phyloP scores from a whole-genome alignment of 352 stramenopile species.

The Phytophthora lateralis region DNA sequence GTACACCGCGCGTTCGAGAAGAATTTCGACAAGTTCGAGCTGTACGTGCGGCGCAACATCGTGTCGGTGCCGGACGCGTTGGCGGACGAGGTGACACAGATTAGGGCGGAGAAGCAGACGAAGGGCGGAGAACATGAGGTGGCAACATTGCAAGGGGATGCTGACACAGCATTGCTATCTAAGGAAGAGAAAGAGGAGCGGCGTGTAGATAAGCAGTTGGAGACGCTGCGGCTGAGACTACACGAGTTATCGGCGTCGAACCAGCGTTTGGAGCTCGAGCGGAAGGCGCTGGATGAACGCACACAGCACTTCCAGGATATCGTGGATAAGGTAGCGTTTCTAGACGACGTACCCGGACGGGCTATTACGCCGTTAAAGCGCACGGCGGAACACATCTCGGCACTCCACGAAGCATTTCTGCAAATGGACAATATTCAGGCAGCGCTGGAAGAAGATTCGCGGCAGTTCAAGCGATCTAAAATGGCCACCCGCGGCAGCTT shows the following conservation, averaged over 20 bases:
- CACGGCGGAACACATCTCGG: constrained; percentile 45
- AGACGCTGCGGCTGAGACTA: constrained; percentile 43
- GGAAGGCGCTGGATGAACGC: constrained; percentile 47
- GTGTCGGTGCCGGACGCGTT: constrained; percentile 58
- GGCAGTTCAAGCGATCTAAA: constrained; percentile 60
- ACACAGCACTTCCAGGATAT: constrained; percentile 46
- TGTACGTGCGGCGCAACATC: constrained; percentile 82
- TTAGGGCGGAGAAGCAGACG: constrained; percentile 38
- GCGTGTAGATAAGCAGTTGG: constrained; percentile 41
- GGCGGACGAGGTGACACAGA: constrained; percentile 46
- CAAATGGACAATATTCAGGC: constrained; percentile 53
- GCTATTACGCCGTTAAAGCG: constrained; percentile 55
- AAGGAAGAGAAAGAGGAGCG: constrained; percentile 53
- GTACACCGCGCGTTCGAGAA: constrained; percentile 71
- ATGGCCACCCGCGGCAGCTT: constrained; percentile 52
- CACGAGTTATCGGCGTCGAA: constrained; percentile 42
- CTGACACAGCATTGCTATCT: constrained; percentile 32
- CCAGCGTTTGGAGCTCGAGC: constrained; percentile 54
- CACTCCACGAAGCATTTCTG: constrained; percentile 50
- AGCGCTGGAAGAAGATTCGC: constrained; percentile 51
- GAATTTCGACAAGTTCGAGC: constrained; percentile 87
- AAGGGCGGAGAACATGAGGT: constrained; percentile 4
- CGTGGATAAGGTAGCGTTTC: constrained; percentile 45
- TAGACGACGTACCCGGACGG: constrained; percentile 47
- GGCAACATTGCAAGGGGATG: constrained; percentile 15